Percentiles rank a stretch among this genome's conserved stretches.
These are phyloP conservation scores for Stachybotrys elegans DNA, from an alignment of 2,329 filamentous ascomycete genomes.

Conservation along the genomic window DNA sequence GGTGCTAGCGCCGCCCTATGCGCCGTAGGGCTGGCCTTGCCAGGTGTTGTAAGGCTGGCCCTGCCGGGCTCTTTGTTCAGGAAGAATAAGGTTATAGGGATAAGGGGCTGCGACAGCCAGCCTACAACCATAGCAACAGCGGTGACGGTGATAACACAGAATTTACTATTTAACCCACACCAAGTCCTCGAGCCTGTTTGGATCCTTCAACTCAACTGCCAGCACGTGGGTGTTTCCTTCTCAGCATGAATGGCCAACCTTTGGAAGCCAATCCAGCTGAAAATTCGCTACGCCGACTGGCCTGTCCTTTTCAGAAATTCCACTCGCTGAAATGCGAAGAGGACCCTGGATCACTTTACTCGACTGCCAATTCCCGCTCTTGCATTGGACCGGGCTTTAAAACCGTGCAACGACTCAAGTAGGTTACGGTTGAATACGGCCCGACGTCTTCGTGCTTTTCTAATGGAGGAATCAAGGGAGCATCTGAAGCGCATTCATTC, in stretches of 20 bases:
- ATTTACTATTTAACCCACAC: too few species aligned
- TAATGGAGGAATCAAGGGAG: neutral
- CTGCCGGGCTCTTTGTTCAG: too few species aligned
- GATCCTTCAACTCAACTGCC: neutral
- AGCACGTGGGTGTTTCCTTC: neutral
- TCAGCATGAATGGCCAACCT: neutral
- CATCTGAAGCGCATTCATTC: neutral
- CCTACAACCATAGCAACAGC: too few species aligned
- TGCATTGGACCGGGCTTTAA: neutral
- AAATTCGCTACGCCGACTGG: neutral
- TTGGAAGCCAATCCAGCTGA: neutral
- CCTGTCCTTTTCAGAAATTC: neutral
- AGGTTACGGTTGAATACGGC: neutral
- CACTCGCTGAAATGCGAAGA: neutral
- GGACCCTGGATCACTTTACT: neutral
- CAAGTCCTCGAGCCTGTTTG: too few species aligned
- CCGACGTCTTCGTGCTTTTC: neutral
- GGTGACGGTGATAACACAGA: too few species aligned
- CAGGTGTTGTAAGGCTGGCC: too few species aligned
- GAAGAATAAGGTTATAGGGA: too few species aligned
- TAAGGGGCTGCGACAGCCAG: too few species aligned
- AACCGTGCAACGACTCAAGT: neutral
- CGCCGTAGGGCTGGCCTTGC: too few species aligned
- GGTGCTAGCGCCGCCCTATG: too few species aligned
- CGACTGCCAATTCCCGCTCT: neutral